Conservation (phyloP, 305 asterid genomes). For the Stenogyne calaminthoides region DNA sequence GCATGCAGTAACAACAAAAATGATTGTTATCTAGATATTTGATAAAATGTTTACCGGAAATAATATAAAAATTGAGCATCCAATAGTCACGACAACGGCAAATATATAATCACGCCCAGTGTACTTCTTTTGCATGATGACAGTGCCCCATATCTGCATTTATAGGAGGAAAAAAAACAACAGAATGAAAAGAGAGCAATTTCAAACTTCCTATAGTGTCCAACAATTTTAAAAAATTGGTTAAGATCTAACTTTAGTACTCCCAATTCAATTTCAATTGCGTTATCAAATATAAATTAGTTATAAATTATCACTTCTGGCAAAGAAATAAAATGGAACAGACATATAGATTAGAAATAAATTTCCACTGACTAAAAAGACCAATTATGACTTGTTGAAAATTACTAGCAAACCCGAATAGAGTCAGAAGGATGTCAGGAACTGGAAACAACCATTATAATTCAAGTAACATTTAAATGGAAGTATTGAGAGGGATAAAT, state of each 20-base stretch:
- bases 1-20: neutral
- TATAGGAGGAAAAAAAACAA: constrained; percentile 26
- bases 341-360: neutral
- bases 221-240: neutral
- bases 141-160: constrained; percentile 92
- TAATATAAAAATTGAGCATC: constrained; percentile 90
- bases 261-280: neutral
- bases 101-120: constrained; percentile 74
- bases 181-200: constrained; percentile 26
- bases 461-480: neutral
- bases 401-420: neutral
- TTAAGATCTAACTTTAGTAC: neutral
- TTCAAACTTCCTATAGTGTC: constrained; percentile 20
- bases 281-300: neutral
- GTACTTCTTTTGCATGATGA: constrained; percentile 97
- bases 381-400: neutral
- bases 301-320: neutral
- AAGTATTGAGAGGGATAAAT: neutral
- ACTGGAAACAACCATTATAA: neutral
- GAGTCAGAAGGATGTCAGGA: neutral
- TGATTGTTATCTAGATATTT: neutral
- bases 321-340: constrained; percentile 10
- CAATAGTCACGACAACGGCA: constrained; percentile 79
- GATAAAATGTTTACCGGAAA: constrained; percentile 66
- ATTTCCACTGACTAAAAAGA: neutral